Conservation (phyloP, 257 asterid species). For the Nemophila menziesii region DNA sequence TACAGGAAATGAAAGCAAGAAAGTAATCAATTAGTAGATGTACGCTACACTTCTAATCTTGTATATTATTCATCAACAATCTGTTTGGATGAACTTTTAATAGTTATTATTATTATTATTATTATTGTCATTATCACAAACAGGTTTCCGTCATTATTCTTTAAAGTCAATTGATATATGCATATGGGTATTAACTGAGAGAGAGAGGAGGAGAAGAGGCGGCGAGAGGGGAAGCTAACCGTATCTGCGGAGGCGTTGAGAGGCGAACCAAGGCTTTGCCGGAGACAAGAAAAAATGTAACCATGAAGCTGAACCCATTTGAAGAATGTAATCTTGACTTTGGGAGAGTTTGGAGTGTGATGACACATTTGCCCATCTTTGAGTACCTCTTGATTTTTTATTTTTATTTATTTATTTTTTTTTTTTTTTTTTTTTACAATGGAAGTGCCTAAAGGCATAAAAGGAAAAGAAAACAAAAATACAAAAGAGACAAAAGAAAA, state of each 20-base stretch:
- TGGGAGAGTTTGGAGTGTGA: no score
- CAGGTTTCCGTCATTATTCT: background rate
- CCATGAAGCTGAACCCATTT: conserved; percentile 25
- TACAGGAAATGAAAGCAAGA: background rate
- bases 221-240: conserved; percentile 26
- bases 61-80: background rate
- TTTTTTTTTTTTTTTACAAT: no score
- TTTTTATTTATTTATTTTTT: no score
- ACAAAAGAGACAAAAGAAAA: no score
- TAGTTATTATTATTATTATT: background rate
- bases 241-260: conserved; percentile 40
- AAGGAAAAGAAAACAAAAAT: no score
- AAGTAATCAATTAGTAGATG: background rate
- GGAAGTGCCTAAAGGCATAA: no score
- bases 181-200: background rate
- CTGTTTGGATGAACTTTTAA: background rate
- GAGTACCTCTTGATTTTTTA: no score
- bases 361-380: no score
- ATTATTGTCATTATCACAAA: background rate
- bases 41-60: background rate
- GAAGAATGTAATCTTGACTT: no score
- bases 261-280: conserved; percentile 20
- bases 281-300: conserved; percentile 35
- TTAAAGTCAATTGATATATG: background rate
- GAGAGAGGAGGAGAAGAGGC: conserved; percentile 2